Conservation (phyloP, 352 stramenopile genomes). For the Pythium rhizo-oryzae region DNA sequence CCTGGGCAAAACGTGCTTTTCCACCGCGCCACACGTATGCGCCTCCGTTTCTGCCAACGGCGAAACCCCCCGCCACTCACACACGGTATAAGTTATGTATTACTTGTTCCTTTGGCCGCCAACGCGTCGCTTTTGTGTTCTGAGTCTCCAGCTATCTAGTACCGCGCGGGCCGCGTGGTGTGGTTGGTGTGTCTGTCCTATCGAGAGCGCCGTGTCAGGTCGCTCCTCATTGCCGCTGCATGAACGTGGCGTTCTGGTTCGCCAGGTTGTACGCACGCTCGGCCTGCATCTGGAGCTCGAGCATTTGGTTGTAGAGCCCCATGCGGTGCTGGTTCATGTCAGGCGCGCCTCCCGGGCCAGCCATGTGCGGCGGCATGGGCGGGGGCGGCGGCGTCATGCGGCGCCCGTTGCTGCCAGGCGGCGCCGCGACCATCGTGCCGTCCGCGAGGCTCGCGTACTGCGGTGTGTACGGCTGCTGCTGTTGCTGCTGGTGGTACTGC, state of each 20-base stretch:
- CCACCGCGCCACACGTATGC: slow-evolving; percentile 18
- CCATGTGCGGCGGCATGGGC: slow-evolving; percentile 36
- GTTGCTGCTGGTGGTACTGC: slow-evolving; percentile 20
- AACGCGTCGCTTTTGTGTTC: too few relatives aligned
- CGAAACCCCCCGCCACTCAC: too few relatives aligned
- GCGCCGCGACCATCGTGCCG: slow-evolving; percentile 11
- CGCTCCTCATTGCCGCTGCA: slow-evolving; percentile 34
- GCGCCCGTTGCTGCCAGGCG: slow-evolving; percentile 7
- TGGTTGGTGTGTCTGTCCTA: too few relatives aligned
- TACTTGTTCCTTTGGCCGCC: neutral
- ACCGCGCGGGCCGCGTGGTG: too few relatives aligned
- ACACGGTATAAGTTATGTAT: slow-evolving; percentile 18
- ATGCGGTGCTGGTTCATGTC: slow-evolving; percentile 43
- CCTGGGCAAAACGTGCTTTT: slow-evolving; percentile 27
- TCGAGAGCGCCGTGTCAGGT: too few relatives aligned
- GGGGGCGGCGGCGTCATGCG: slow-evolving; percentile 14
- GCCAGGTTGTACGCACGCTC: slow-evolving; percentile 70
- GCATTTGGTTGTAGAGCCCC: slow-evolving; percentile 79
- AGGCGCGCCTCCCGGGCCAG: slow-evolving; percentile 16
- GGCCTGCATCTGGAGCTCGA: slow-evolving; percentile 70
- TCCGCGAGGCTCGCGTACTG: slow-evolving; percentile 23
- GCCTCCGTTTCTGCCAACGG: too few relatives aligned
- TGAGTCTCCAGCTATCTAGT: too few relatives aligned
- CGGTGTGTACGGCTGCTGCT: slow-evolving; percentile 16
- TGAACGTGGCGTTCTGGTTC: slow-evolving; percentile 73